A percentile compares a stretch with the other conserved stretches of the same genome.
Conservation (phyloP, 148 eudicot species). For the Persicaria tinctoria region DNA sequence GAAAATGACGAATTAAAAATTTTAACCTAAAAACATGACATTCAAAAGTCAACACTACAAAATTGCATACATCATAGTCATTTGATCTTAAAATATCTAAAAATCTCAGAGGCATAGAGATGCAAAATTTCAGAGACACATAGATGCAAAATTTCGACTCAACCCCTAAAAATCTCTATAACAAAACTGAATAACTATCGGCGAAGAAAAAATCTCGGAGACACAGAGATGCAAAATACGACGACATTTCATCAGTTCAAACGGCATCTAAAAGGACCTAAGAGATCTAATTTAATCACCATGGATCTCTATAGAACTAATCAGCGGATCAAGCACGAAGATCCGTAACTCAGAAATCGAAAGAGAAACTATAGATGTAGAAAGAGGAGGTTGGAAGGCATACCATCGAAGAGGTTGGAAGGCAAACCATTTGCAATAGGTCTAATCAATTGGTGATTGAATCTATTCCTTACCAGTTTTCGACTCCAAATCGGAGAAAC, state of each 20-base stretch:
- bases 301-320: background rate
- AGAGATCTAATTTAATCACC: background rate
- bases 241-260: background rate
- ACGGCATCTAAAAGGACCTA: background rate
- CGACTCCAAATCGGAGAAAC: too few species aligned
- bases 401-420: conserved; percentile 3
- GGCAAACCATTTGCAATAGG: too few species aligned
- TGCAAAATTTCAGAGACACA: too few species aligned
- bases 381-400: background rate
- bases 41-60: too few species aligned
- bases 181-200: background rate
- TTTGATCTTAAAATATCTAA: too few species aligned
- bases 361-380: background rate
- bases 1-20: too few species aligned
- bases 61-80: too few species aligned
- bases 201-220: background rate
- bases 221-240: background rate
- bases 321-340: background rate
- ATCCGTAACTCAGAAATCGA: background rate
- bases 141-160: too few species aligned
- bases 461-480: too few species aligned
- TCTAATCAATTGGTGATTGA: too few species aligned
- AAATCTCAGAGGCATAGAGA: too few species aligned
- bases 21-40: too few species aligned
- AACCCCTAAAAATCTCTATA: background rate